Conservation (phyloP, 192 early-diverging fungal genomes). For the Jimgerdemannia flammicorona region DNA sequence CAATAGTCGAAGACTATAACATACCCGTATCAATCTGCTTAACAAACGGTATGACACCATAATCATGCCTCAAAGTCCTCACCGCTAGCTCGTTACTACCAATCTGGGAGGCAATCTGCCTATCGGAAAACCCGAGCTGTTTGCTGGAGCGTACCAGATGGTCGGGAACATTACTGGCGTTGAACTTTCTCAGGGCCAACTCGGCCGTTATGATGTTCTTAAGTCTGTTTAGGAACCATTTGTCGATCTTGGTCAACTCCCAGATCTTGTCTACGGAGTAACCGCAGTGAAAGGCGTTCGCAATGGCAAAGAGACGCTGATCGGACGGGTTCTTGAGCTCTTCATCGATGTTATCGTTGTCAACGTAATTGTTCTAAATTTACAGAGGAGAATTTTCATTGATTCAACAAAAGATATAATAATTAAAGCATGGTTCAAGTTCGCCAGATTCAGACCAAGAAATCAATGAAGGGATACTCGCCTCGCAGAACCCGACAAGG, state of each 20-base stretch:
- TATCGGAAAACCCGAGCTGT: constrained; percentile 96
- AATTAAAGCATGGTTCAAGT: background rate
- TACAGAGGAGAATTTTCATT: background rate
- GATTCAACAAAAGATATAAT: constrained; percentile 13
- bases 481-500: constrained; percentile 76
- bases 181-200: constrained; percentile 57
- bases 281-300: constrained; percentile 89
- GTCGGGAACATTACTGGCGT: constrained; percentile 55
- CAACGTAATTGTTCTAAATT: constrained; percentile 57
- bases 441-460: background rate
- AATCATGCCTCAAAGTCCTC: constrained; percentile 75
- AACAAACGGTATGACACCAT: constrained; percentile 87
- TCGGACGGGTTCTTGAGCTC: constrained; percentile 90
- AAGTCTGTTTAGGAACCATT: constrained; percentile 97
- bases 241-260: constrained; percentile 89
- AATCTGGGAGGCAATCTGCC: constrained; percentile 68
- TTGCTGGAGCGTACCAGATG: constrained; percentile 70
- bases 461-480: constrained; percentile 3
- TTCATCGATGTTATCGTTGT: constrained; percentile 73
- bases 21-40: constrained; percentile 96
- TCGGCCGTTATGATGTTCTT: constrained; percentile 84
- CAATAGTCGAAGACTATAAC: background rate
- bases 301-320: constrained; percentile 93
- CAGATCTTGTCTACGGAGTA: constrained; percentile 92
- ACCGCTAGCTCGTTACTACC: constrained; percentile 87